These are phyloP conservation scores for Nicotiana tomentosiformis DNA, from an alignment of 257 asterid genomes.

Conservation along the genomic window DNA sequence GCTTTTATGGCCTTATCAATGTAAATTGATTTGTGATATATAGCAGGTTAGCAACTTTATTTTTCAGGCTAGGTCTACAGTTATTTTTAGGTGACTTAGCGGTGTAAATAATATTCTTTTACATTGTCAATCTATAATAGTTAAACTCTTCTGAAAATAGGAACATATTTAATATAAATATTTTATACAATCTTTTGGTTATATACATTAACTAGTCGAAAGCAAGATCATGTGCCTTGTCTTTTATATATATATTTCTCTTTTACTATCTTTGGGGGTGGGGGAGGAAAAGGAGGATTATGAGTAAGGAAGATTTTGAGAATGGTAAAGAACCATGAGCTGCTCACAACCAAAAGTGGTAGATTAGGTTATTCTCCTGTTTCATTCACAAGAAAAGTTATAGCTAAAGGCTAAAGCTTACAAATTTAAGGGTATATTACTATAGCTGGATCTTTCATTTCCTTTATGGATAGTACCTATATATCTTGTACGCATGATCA, in stretches of 20 bases:
- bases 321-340: constrained; percentile 10
- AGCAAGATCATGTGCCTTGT: not conserved
- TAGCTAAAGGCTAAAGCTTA: too few species aligned
- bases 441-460: constrained; percentile 12
- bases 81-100: not conserved
- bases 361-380: constrained; percentile 22
- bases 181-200: not conserved
- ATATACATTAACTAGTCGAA: not conserved
- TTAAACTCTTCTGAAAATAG: not conserved
- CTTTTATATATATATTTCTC: too few species aligned
- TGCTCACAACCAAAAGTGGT: constrained; percentile 17
- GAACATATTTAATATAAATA: not conserved
- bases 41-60: not conserved
- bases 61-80: not conserved
- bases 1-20: too few species aligned
- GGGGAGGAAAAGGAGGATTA: not conserved
- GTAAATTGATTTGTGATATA: too few species aligned
- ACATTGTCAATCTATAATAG: not conserved
- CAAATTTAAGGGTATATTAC: not conserved
- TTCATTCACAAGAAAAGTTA: constrained; percentile 34
- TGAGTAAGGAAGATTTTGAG: constrained; percentile 2
- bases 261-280: not conserved
- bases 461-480: not conserved
- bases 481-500: not conserved
- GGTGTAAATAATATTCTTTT: too few species aligned